Base-by-base conservation (phyloP, 148 eudicot genomes). In the Vaccinium myrtillus region DNA sequence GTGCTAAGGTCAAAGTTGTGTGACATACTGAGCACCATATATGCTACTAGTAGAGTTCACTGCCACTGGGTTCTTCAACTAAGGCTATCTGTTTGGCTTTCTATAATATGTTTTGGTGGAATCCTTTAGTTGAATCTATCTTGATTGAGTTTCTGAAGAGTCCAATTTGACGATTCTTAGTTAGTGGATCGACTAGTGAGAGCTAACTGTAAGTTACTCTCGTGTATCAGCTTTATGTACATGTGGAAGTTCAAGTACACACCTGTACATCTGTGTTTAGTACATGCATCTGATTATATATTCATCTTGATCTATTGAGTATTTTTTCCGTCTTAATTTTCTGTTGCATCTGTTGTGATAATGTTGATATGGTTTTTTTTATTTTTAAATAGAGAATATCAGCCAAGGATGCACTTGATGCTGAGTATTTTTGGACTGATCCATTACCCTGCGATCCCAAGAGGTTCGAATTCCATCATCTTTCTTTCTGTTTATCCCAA, bases 361-460 rank as follows among this genome's bases (percentile, higher is more conserved):
- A 9, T 11, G 36, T 32, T 65, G 36, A 50, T 39, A 51, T 43
- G 32, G 25, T 56, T 7, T 85, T 65, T 80, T 71, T 25, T 70
- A 61, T 80, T 71, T 25, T 70, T 56, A 54, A 85, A 75, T 83
- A 95, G 98, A 96, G 98, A 89, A 96, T 96, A 83, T 86, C 93
- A 48, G 96, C 99, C 19, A 89, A 92, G 88, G 95, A 94, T 84
- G 97, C 98, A 51, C 97, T 96, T n/a, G 99, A 94, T 92, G 94
- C 95, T 8, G 99, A 94, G 81, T 94, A 94, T 88, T 94, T 96
- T 84, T 93, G 97, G 97, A 87, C 93, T 75, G 98, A 96, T 83
- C 99, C 99, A 48, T 83, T 94, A 75, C 99, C 99, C 25, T 93
- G 99, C 77, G 98, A 96, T 90, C 98, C 99, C 8, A 92, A 91